Conservation (phyloP, 768 basidiomycete genomes). For the Suillus brevipes region DNA sequence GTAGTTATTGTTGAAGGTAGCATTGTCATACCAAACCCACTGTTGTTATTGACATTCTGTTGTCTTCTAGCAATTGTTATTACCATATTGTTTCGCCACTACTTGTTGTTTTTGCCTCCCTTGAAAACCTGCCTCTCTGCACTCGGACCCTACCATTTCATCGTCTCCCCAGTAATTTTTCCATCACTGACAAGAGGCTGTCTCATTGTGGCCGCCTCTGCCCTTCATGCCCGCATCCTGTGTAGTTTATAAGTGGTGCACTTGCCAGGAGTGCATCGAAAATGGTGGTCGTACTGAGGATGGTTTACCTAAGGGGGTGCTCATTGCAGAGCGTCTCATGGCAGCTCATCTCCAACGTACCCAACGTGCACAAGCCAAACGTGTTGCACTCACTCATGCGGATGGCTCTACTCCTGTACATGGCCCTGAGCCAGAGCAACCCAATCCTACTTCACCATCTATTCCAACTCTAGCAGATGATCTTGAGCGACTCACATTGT, state of each 20-base stretch:
- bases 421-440: no score
- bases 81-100: no score
- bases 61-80: no score
- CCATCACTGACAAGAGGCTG: no score
- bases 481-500: not conserved
- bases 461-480: slow-evolving; percentile 5
- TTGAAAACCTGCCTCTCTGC: no score
- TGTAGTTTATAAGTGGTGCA: slow-evolving; percentile 6
- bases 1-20: not conserved
- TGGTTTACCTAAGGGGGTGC: slow-evolving; percentile 1
- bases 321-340: slow-evolving; percentile 9
- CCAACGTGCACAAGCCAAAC: not conserved
- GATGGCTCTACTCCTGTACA: no score
- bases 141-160: no score
- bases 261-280: slow-evolving; percentile 9
- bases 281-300: not conserved
- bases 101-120: no score
- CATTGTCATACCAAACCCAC: not conserved
- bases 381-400: no score
- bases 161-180: no score
- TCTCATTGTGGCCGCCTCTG: not conserved
- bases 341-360: slow-evolving; percentile 5
- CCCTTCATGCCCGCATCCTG: slow-evolving; percentile 1
- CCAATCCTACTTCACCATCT: not conserved
- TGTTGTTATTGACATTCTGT: no score